Base-by-base conservation (phyloP, 768 basidiomycete species). In the Boletus sensibilis region DNA sequence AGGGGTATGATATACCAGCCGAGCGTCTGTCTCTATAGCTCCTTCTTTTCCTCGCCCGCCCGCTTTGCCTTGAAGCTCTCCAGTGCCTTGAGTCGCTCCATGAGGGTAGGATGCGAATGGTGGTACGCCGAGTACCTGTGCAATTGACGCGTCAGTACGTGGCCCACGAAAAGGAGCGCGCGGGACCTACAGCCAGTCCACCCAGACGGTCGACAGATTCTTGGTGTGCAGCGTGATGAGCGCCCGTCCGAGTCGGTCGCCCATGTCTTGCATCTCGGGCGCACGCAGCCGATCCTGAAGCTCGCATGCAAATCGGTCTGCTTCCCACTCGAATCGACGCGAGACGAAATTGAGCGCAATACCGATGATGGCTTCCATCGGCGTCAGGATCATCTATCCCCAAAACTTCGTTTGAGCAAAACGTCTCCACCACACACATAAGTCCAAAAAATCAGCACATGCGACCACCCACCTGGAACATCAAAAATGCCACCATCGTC, bases 101-200 rank as follows among this genome's bases (percentile, higher is more conserved):
- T 88, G 61, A 99, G 72, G 3, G 94, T 97, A 5, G 96, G 96
- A 72, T 99, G 96, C 45, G 91, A 94, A 73, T 98, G 93, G 71
- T 97, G 93, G 64, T 93, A 97, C 21, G 92, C 91, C 49, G 94
- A 97, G 76, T 96, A 97, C 55, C 89, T 90, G 13, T 2, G 10
- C 1, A 1, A 59, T 40, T n/a, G 18, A 33, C 20, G 6, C 18
- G 21, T 38, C 38, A 58, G 51, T 10, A 40, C 11, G 9, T 37
- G 2, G 18, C 5, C 3, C 33, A 51, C 31, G 27, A 25, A 23
- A 37, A 16, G 3, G 6, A 3, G 3, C 50, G 50, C 35, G n/a
- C 13, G 38, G 20, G 49, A 57, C 55, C 43, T 62, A 93, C 85
- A 94, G 72, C 90, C 90, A 92, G 70, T 97, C 94, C 14, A 94